These are phyloP conservation scores for Lecanoromycetidae sp. DNA, from an alignment of 2,329 filamentous ascomycete species.

Conservation along the genomic window DNA sequence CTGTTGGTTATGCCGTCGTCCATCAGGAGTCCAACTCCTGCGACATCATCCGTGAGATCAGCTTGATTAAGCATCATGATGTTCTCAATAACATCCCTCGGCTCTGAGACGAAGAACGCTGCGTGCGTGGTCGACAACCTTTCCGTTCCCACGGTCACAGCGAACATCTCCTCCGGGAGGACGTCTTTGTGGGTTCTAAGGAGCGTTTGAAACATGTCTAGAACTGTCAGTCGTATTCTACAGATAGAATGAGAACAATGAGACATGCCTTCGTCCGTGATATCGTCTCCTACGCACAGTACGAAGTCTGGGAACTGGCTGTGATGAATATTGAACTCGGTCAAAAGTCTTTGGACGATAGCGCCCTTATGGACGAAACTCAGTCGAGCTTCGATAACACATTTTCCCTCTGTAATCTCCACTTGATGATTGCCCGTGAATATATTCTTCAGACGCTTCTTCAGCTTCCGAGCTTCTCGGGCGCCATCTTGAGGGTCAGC, in stretches of 20 bases:
- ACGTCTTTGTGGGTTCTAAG: neutral
- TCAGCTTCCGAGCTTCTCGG: conserved; percentile 68
- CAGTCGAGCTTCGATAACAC: conserved; percentile 91
- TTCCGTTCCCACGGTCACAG: conserved; percentile 50
- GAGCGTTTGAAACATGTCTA: conserved; percentile 8
- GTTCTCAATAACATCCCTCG: conserved; percentile 68
- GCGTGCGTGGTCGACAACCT: conserved; percentile 85
- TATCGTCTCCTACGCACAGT: conserved; percentile 86
- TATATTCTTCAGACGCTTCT: conserved; percentile 59
- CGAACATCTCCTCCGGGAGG: neutral
- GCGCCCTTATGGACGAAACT: conserved; percentile 97
- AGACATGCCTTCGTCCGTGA: conserved; percentile 79
- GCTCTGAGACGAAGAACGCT: conserved; percentile 79
- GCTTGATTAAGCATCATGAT: conserved; percentile 39
- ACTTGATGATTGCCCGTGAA: conserved; percentile 76
- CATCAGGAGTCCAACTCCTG: neutral
- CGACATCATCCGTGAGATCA: conserved; percentile 21
- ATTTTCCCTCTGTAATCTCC: conserved; percentile 93
- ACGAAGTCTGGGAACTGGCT: conserved; percentile 65
- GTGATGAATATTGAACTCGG: conserved; percentile 49
- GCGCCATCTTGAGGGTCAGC: conserved; percentile 75
- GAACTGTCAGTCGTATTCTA: neutral
- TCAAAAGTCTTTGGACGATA: conserved; percentile 73
- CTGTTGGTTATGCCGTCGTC: neutral
- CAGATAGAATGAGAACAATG: neutral